phyloP scores from a whole-genome alignment of 805 yeast genomes.

The Cyberlindnera mrakii region DNA sequence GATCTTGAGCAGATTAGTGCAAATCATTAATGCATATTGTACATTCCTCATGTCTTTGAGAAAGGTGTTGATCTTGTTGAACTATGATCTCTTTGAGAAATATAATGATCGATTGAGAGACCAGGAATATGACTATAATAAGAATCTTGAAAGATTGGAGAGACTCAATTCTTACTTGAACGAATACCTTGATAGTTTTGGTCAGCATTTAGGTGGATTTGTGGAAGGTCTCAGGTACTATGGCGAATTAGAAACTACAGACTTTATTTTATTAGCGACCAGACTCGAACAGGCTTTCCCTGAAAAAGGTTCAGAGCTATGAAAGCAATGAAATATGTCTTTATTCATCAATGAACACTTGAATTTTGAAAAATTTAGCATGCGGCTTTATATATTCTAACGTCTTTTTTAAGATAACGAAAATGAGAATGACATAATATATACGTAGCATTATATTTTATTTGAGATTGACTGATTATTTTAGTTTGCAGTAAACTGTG shows the following conservation, averaged over 20 bases:
- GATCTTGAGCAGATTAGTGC: slow-evolving; percentile 38
- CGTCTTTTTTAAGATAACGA: no score
- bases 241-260: slow-evolving; percentile 46
- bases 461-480: no score
- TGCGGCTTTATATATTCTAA: no score
- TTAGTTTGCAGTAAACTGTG: no score
- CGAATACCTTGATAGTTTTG: slow-evolving; percentile 39
- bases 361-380: background rate
- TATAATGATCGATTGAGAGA: slow-evolving; percentile 33
- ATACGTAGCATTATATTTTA: no score
- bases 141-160: slow-evolving; percentile 35
- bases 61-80: slow-evolving; percentile 45
- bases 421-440: no score
- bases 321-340: background rate
- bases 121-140: slow-evolving; percentile 32
- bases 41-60: slow-evolving; percentile 46
- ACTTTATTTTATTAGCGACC: slow-evolving; percentile 36
- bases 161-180: slow-evolving; percentile 35
- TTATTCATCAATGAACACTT: background rate
- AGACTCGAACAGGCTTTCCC: slow-evolving; percentile 32
- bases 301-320: slow-evolving; percentile 1
- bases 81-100: slow-evolving; percentile 35
- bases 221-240: slow-evolving; percentile 38
- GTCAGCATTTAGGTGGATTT: slow-evolving; percentile 38
- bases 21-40: slow-evolving; percentile 41